These are phyloP conservation scores for Calvatia gigantea DNA, from an alignment of 768 basidiomycete genomes.

Conservation along the genomic window DNA sequence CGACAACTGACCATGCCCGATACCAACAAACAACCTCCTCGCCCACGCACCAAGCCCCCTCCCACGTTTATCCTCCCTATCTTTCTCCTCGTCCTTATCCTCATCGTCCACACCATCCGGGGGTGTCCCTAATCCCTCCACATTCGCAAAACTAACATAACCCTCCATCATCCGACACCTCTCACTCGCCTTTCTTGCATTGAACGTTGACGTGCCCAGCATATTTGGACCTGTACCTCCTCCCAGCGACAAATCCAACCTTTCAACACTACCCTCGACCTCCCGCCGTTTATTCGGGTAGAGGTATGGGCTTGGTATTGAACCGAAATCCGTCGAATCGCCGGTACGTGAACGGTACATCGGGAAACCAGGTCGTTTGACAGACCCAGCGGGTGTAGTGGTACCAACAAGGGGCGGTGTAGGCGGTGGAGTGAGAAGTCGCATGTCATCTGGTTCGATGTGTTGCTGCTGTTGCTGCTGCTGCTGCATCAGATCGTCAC, in stretches of 20 bases:
- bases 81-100: conserved; percentile 12
- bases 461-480: not conserved
- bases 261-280: not conserved
- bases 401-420: conserved; percentile 12
- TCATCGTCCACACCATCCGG: conserved; percentile 18
- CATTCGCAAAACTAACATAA: conserved; percentile 21
- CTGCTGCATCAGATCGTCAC: conserved; percentile 4
- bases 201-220: conserved; percentile 13
- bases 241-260: not conserved
- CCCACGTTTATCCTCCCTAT: conserved; percentile 8
- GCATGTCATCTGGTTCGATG: conserved; percentile 10
- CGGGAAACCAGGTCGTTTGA: not conserved
- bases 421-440: conserved; percentile 15
- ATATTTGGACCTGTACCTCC: not conserved
- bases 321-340: not conserved
- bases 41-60: conserved; percentile 16
- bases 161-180: conserved; percentile 21
- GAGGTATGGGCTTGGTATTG: conserved; percentile 1
- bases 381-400: not conserved
- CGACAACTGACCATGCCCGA: not conserved
- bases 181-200: conserved; percentile 21
- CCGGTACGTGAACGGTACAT: not conserved
- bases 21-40: conserved; percentile 16
- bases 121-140: conserved; percentile 22
- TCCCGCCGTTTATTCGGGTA: not conserved